Evolutionary conservation across 2,329 filamentous ascomycete genomes (phyloP).

Genomic region (Diaporthe aspalathi): DNA sequence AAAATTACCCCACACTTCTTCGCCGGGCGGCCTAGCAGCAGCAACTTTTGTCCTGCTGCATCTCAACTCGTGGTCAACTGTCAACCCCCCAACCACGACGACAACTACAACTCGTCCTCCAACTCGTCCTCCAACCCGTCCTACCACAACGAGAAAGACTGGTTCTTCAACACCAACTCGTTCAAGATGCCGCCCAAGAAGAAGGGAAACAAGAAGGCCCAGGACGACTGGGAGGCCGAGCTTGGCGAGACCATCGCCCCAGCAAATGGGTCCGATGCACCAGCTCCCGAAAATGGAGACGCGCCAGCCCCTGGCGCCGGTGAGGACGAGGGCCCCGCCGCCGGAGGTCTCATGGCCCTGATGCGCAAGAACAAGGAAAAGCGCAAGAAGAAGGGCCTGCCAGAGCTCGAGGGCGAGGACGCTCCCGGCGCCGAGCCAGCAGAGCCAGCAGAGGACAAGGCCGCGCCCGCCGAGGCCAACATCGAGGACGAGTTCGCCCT

Average conservation of each 20-base stretch:
- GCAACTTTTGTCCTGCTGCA: conserved; percentile 3
- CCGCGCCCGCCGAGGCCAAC: conserved; percentile 83
- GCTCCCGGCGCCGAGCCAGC: conserved; percentile 55
- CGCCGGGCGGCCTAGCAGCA: no score
- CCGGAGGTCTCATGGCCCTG: conserved; percentile 79
- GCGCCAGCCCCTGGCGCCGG: conserved; percentile 58
- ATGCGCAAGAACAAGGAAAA: conserved; percentile 86
- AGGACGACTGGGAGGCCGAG: conserved; percentile 95
- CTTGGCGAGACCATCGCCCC: conserved; percentile 82
- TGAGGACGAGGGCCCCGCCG: conserved; percentile 65
- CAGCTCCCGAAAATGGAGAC: conserved; percentile 58
- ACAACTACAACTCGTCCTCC: neutral
- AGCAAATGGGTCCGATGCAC: conserved; percentile 58
- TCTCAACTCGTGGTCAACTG: neutral
- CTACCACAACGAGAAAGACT: no score
- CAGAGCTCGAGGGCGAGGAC: conserved; percentile 77
- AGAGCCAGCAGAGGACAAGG: conserved; percentile 65
- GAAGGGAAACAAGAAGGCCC: conserved; percentile 85
- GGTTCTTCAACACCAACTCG: neutral
- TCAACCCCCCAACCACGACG: conserved; percentile 1
- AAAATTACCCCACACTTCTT: conserved; percentile 37
- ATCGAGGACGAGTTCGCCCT: conserved; percentile 88
- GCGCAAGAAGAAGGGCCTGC: conserved; percentile 87
- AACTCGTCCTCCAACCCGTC: no score
- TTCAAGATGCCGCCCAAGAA: conserved; percentile 89